Evolutionary conservation across 2,329 filamentous ascomycete genomes (phyloP).

Genomic region (Talaromyces sp.): DNA sequence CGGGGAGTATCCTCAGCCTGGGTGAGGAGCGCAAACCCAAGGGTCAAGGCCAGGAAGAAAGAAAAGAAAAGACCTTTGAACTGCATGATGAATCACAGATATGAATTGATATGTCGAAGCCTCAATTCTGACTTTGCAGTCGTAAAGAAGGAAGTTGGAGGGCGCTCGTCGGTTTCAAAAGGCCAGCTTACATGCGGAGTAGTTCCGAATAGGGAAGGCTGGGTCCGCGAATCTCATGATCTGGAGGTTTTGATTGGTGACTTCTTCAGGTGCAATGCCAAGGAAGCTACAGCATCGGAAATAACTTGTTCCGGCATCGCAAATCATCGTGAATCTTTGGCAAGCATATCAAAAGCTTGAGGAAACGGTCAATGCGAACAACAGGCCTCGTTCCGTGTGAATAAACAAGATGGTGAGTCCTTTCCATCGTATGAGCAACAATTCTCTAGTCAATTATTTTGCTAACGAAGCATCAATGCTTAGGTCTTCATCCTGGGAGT

Average conservation of each 20-base stretch:
- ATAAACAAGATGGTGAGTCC: constrained; percentile 16
- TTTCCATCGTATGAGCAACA: neutral
- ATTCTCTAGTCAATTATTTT: neutral
- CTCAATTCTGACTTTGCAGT: constrained; percentile 1
- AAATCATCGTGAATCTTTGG: constrained; percentile 1
- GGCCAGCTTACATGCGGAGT: constrained; percentile 21
- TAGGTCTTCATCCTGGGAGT: constrained; percentile 83
- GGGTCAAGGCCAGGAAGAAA: constrained; percentile 71
- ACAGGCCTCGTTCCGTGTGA: neutral
- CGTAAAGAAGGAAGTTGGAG: constrained; percentile 23
- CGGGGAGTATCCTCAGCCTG: constrained; percentile 65
- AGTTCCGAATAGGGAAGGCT: constrained; percentile 5
- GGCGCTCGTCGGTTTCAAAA: constrained; percentile 2
- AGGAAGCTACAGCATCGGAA: constrained; percentile 25
- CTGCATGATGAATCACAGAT: constrained; percentile 29
- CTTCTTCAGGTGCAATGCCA: neutral
- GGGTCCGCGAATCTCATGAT: constrained; percentile 27
- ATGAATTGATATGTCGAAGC: neutral
- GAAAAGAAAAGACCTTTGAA: constrained; percentile 50
- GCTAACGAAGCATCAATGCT: neutral
- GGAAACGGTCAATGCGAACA: neutral
- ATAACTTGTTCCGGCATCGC: constrained; percentile 33
- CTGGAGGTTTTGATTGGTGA: constrained; percentile 8
- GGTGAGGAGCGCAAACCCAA: constrained; percentile 66
- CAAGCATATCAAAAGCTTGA: neutral